A percentile compares a stretch with the other conserved stretches of the same genome.
Conservation (phyloP, 1,284 basidiomycete genomes). For the Mycena citricolor region DNA sequence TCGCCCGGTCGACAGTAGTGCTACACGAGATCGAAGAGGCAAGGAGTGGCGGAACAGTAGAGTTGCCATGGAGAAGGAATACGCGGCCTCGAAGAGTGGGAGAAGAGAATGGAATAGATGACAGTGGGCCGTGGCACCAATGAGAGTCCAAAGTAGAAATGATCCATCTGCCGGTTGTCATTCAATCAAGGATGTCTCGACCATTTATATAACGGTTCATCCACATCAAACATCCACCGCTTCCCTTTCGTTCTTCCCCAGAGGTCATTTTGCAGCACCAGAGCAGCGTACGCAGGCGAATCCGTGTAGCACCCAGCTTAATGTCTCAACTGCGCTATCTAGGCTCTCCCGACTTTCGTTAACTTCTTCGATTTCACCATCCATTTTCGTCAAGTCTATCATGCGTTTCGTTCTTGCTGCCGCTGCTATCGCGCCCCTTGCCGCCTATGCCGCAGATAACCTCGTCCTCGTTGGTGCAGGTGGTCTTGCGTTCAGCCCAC, state of each 20-base stretch:
- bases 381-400: conserved; percentile 28
- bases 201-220: too few relatives aligned
- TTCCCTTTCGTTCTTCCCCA: conserved; percentile 16
- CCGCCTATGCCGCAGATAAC: conserved; percentile 31
- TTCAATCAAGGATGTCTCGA: too few relatives aligned
- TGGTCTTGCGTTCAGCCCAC: conserved; percentile 18
- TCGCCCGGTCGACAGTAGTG: too few relatives aligned
- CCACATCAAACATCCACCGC: neutral
- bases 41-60: too few relatives aligned
- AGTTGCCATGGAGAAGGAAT: too few relatives aligned
- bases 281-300: conserved; percentile 23
- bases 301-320: too few relatives aligned
- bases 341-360: conserved; percentile 24
- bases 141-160: too few relatives aligned
- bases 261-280: conserved; percentile 24
- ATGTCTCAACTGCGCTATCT: conserved; percentile 9
- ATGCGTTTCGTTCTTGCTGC: conserved; percentile 53
- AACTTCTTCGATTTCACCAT: conserved; percentile 10
- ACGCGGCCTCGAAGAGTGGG: too few relatives aligned
- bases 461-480: conserved; percentile 17
- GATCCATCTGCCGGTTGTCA: too few relatives aligned
- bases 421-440: conserved; percentile 42
- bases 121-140: too few relatives aligned
- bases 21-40: too few relatives aligned
- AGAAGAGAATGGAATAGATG: too few relatives aligned